phyloP scores from a whole-genome alignment of 305 asterid species.

The Fraxinus ornus region DNA sequence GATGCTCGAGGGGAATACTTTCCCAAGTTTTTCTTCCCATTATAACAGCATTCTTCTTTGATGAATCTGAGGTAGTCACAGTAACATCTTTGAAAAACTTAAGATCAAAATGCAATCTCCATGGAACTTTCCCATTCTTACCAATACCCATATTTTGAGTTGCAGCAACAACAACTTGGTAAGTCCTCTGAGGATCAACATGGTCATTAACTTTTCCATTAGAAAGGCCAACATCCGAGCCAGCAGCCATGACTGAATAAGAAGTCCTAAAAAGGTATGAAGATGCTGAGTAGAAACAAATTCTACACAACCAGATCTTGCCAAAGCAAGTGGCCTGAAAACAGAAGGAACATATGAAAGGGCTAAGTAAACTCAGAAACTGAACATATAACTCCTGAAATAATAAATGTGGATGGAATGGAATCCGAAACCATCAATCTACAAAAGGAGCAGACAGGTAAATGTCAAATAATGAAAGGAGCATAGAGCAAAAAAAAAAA shows the following conservation, averaged over 20 bases:
- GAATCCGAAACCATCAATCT: not conserved
- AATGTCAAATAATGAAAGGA: not conserved
- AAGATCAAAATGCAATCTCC: slow-evolving; percentile 87
- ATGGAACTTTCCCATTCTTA: slow-evolving; percentile 82
- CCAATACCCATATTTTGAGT: slow-evolving; percentile 90
- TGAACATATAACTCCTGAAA: not conserved
- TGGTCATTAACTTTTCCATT: slow-evolving; percentile 31
- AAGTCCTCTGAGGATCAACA: slow-evolving; percentile 49
- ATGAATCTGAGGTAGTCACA: slow-evolving; percentile 51
- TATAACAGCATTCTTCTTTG: slow-evolving; percentile 81
- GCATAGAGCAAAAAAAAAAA: not conserved
- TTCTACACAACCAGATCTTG: not conserved
- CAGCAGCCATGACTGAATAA: slow-evolving; percentile 41
- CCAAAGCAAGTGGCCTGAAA: not conserved
- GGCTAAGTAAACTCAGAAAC: not conserved
- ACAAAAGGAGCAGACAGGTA: not conserved
- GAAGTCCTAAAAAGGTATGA: not conserved
- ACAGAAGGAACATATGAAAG: not conserved
- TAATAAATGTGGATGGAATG: not conserved
- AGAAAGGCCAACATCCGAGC: slow-evolving; percentile 25
- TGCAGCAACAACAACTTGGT: slow-evolving; percentile 93
- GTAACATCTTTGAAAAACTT: slow-evolving; percentile 85
- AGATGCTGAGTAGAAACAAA: not conserved
- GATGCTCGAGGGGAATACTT: slow-evolving; percentile 75
- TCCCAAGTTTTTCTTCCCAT: slow-evolving; percentile 99